A percentile compares a stretch with the other conserved stretches of the same genome.
These are phyloP conservation scores for Calonectria pteridis DNA, from an alignment of 2,329 filamentous ascomycete genomes.

Conservation along the genomic window DNA sequence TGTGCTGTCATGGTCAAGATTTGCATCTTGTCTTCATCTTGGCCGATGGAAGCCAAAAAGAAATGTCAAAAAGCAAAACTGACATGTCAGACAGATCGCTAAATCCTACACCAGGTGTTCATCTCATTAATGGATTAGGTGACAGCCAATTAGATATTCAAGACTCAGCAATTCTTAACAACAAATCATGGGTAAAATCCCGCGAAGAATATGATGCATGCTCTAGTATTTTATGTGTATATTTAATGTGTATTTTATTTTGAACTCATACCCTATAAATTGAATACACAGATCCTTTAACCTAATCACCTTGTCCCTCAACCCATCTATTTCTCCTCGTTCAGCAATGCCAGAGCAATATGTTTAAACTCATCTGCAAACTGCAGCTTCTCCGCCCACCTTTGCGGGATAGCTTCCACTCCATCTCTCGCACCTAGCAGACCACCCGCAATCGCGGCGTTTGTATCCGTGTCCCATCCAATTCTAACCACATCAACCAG, in stretches of 20 bases:
- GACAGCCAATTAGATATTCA: not conserved
- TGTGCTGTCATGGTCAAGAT: not conserved
- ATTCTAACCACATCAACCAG: conserved; percentile 60
- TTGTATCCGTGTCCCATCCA: conserved; percentile 61
- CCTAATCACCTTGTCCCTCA: not conserved
- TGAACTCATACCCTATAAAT: no score
- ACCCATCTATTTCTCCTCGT: not conserved
- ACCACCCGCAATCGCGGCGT: conserved; percentile 60
- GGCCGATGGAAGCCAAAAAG: not conserved
- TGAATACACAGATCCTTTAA: not conserved
- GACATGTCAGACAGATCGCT: not conserved
- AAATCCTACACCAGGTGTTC: not conserved
- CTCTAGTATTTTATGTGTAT: no score
- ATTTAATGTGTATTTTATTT: no score
- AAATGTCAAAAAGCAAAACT: not conserved
- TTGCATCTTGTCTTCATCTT: not conserved
- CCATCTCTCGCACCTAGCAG: conserved; percentile 60
- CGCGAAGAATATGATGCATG: not conserved
- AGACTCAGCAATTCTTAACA: not conserved
- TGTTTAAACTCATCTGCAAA: conserved; percentile 54
- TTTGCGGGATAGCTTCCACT: conserved; percentile 53
- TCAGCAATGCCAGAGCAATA: conserved; percentile 17
- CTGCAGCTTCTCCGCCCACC: conserved; percentile 56
- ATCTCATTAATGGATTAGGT: not conserved
- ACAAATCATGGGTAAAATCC: not conserved